Percentiles rank a stretch among this genome's conserved stretches.
Conservation (phyloP, 257 asterid genomes). For the Penstemon davidsonii region DNA sequence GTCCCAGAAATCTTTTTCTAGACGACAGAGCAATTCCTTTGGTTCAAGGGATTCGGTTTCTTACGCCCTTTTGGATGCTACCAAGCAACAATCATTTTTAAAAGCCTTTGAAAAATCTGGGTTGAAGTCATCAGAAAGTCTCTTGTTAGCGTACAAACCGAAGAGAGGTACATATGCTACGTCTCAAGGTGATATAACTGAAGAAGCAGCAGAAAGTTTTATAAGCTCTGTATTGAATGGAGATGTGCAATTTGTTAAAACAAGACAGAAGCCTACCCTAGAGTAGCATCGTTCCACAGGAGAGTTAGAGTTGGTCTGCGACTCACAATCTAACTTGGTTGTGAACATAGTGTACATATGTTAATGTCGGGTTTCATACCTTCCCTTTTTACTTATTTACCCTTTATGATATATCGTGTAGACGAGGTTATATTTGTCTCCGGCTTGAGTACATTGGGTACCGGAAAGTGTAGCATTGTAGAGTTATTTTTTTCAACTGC, state of each 20-base stretch:
- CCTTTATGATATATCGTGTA: not conserved
- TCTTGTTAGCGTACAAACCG: slow-evolving; percentile 82
- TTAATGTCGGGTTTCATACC: not conserved
- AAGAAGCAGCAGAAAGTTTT: slow-evolving; percentile 67
- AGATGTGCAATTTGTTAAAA: slow-evolving; percentile 66
- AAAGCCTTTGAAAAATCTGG: slow-evolving; percentile 67
- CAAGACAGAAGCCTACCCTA: slow-evolving; percentile 55
- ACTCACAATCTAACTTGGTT: not conserved
- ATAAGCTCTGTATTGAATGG: slow-evolving; percentile 71
- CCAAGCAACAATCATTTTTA: slow-evolving; percentile 67
- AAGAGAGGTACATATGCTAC: slow-evolving; percentile 70
- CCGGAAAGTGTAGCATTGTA: not conserved
- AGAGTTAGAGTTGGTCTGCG: not conserved
- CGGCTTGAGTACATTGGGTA: not conserved
- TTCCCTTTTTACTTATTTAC: not conserved
- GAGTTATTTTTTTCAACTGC: not conserved
- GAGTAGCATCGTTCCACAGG: slow-evolving; percentile 24
- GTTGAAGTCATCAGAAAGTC: slow-evolving; percentile 53
- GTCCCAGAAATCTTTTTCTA: slow-evolving; percentile 71
- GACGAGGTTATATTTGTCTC: slow-evolving; percentile 7
- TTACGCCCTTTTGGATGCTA: slow-evolving; percentile 72
- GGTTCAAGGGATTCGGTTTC: slow-evolving; percentile 59
- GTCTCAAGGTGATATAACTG: slow-evolving; percentile 47
- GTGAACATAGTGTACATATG: slow-evolving; percentile 11
- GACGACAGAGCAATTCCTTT: slow-evolving; percentile 44